phyloP scores from a whole-genome alignment of 345 rosid genomes.

The Nasturtium officinale region DNA sequence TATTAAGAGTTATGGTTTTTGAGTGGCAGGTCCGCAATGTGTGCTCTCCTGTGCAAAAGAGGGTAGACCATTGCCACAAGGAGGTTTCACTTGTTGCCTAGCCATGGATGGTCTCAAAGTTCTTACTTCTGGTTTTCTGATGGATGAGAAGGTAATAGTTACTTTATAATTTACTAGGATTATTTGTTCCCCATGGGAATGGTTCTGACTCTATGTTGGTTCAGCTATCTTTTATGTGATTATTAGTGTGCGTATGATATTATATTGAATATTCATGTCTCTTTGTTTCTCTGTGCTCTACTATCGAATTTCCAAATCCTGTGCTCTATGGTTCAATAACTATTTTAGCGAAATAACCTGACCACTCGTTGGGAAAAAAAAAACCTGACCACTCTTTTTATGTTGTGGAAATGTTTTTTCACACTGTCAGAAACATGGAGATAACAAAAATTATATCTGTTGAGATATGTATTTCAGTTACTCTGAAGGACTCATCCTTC shows the following conservation, averaged over 20 bases:
- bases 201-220: not conserved
- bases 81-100: conserved; percentile 83
- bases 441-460: not conserved
- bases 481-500: conserved; percentile 5
- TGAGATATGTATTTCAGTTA: not conserved
- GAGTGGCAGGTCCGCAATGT: conserved; percentile 78
- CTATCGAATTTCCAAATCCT: not conserved
- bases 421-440: conserved; percentile 12
- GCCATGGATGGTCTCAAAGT: conserved; percentile 93
- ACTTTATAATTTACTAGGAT: not conserved
- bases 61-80: conserved; percentile 68
- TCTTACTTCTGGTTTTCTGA: conserved; percentile 84
- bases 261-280: not conserved
- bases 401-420: not conserved
- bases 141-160: conserved; percentile 67
- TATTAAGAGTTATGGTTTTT: conserved; percentile 4
- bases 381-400: not conserved
- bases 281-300: not conserved
- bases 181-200: not conserved
- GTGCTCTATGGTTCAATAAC: not conserved
- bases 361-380: no score
- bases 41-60: conserved; percentile 90
- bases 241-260: not conserved
- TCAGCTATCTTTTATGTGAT: not conserved
- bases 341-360: not conserved